phyloP scores from a whole-genome alignment of 345 rosid genomes.

The Laguncularia racemosa region DNA sequence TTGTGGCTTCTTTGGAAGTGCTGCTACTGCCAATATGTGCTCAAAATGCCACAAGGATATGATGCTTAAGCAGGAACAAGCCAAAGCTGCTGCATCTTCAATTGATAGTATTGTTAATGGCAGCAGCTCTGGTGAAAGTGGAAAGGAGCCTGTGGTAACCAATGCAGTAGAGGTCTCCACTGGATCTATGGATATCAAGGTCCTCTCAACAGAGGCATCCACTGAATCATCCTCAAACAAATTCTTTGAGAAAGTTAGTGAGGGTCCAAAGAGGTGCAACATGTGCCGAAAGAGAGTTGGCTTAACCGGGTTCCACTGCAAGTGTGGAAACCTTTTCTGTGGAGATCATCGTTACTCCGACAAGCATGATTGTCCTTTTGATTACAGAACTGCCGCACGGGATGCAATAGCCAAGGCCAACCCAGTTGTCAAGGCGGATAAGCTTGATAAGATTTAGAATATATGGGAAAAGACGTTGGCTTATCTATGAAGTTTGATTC shows the following conservation, averaged over 20 bases:
- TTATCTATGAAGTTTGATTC: slow-evolving; percentile 7
- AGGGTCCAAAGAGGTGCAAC: slow-evolving; percentile 48
- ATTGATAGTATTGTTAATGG: slow-evolving; percentile 38
- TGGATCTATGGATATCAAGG: slow-evolving; percentile 16
- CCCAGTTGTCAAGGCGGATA: slow-evolving; percentile 52
- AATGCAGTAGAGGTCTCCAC: slow-evolving; percentile 15
- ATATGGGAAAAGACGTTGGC: slow-evolving; percentile 8
- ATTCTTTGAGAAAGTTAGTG: slow-evolving; percentile 20
- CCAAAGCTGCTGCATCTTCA: slow-evolving; percentile 33
- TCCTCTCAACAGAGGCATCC: slow-evolving; percentile 14
- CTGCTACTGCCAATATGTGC: slow-evolving; percentile 53
- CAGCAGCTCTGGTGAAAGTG: slow-evolving; percentile 17
- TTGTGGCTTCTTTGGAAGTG: slow-evolving; percentile 58
- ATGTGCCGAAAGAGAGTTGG: slow-evolving; percentile 54
- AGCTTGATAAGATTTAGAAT: slow-evolving; percentile 52
- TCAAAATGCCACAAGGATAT: slow-evolving; percentile 51
- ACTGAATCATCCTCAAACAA: slow-evolving; percentile 8
- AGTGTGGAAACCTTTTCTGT: slow-evolving; percentile 61
- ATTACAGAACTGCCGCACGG: slow-evolving; percentile 45
- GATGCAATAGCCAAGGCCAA: slow-evolving; percentile 58
- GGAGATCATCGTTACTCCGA: slow-evolving; percentile 65
- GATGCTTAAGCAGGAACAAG: slow-evolving; percentile 40
- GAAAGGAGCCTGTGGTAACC: slow-evolving; percentile 17
- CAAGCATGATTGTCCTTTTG: slow-evolving; percentile 59
- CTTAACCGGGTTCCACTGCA: slow-evolving; percentile 54